These are phyloP conservation scores for Dictyostelium intermedium DNA, from an alignment of 78 protist species.

Conservation along the genomic window DNA sequence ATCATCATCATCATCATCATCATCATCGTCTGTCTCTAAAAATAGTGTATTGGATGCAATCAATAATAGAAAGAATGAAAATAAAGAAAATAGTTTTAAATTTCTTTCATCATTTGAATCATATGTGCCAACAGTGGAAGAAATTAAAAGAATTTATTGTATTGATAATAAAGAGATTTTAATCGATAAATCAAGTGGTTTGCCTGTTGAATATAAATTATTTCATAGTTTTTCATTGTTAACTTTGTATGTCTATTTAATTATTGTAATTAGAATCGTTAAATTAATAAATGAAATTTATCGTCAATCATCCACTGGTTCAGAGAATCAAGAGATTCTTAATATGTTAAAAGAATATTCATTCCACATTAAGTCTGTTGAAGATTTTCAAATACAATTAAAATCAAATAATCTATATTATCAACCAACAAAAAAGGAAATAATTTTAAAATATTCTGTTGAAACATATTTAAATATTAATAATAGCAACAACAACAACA, in stretches of 20 bases:
- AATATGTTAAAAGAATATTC: background rate
- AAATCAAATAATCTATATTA: conserved; percentile 1
- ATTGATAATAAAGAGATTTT: conserved; percentile 18
- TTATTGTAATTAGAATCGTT: background rate
- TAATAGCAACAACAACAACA: background rate
- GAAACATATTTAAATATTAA: background rate
- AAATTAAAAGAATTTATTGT: conserved; percentile 18
- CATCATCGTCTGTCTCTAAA: background rate
- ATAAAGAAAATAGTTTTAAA: conserved; percentile 6
- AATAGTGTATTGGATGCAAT: background rate
- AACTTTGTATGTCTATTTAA: background rate
- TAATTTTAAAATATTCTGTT: background rate
- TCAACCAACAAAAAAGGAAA: background rate
- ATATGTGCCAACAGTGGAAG: conserved; percentile 13
- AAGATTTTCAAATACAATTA: background rate
- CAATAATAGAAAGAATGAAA: background rate
- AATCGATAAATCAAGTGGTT: background rate
- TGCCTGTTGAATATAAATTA: conserved; percentile 6
- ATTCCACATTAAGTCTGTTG: background rate
- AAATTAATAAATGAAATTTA: background rate
- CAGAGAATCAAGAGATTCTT: background rate
- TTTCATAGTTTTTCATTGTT: conserved; percentile 13
- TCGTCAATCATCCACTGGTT: background rate
- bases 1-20: background rate
- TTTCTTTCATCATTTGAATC: conserved; percentile 1